Base-by-base conservation (phyloP, 2,329 filamentous ascomycete genomes). In the Hypoxylon sp. region DNA sequence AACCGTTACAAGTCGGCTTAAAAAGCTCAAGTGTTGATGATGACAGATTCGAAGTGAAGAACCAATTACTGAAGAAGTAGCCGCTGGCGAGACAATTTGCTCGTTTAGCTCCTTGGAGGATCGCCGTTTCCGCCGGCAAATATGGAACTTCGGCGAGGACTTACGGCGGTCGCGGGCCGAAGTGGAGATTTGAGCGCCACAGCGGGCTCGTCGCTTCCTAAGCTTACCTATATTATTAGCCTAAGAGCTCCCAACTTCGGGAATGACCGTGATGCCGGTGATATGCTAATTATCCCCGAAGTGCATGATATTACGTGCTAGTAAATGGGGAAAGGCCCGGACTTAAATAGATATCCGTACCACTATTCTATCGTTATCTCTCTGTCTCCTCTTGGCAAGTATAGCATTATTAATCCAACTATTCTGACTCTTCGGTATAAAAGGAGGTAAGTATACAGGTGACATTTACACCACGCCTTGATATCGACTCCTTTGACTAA, bases 221-320 rank as follows among this genome's bases (percentile, higher is more conserved):
- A 14, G 14, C 14, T 36, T n/a, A 36, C 16, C 33, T n/a, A n/a
- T n/a, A n/a, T 16, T 36, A 16, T n/a, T 36, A n/a, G 16, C 4
- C 4, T 36, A 11, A 6, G 33, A 16, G 14, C n/a, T n/a, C 3
- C 33, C 36, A 18, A 40, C n/a, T 38, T 18, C 36, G 18, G 16
- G n/a, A 38, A 38, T 18, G n/a, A 18, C 22, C 22, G 4, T 33
- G 46, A 6, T 28, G 28, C 36, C 48, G 18, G 48, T 36, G 48
- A 50, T 50, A 50, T 36, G 48, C 4, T 50, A n/a, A n/a, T n/a
- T n/a, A 50, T 50, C 48, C 11, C 30, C 30, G 48, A 36, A 14
- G 20, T 36, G 18, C 12, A 36, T 20, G 11, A 36, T 50, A 1
- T 9, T 33, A 36, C 16, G 7, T 33, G 14, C 8, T 16, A 24